Base-by-base conservation (phyloP, 768 basidiomycete genomes). In the Amanita brunnescens region DNA sequence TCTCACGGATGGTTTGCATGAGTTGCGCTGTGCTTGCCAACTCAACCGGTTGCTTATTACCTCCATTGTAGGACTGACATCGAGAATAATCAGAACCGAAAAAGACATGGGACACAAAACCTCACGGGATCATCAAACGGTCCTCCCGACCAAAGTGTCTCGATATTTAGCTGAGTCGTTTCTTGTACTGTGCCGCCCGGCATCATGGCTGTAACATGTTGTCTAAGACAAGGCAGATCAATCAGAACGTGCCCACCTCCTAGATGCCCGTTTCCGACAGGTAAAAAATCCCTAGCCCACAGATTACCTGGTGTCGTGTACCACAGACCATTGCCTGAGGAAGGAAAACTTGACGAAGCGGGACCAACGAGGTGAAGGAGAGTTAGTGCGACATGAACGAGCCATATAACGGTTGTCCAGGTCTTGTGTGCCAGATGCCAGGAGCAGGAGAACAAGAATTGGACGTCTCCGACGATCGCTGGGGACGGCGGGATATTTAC, bases 261-360 rank as follows among this genome's bases (percentile, higher is more conserved):
- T 43, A 87, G 70, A 58, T 78, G 83, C 1, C 86, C 86, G 64
- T 89, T 89, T 30, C 86, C 86, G 24, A 87, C 69, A 0, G 87
- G 87, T 23, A 88, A 74, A 59, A 69, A 81, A 39, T 84, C 76
- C 40, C 71, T 70, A 0, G 72, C 64, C 86, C 86, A 88, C 16
- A 71, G 61, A 0, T 61, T 61, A 1, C 77, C 81, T 0, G 78
- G 73, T 13, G 70, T 52, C 3, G 66, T 75, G 56, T 81, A 88
- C 86, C 86, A 88, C 24, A 88, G 68, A 5, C 79, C 85, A 64
- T 88, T 87, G n/a, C 86, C 86, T 10, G 82, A 80, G 3, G 67
- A 55, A 0, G 86, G 86, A 58, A 88, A 85, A n/a, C 71, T 74
- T 16, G 65, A 62, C 49, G 62, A 59, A 24, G 53, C 55, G 23